Evolutionary conservation across 2,329 filamentous ascomycete genomes (phyloP), one percentile per base, ranked within the genome.

Genomic region (Phoma sp.): DNA sequence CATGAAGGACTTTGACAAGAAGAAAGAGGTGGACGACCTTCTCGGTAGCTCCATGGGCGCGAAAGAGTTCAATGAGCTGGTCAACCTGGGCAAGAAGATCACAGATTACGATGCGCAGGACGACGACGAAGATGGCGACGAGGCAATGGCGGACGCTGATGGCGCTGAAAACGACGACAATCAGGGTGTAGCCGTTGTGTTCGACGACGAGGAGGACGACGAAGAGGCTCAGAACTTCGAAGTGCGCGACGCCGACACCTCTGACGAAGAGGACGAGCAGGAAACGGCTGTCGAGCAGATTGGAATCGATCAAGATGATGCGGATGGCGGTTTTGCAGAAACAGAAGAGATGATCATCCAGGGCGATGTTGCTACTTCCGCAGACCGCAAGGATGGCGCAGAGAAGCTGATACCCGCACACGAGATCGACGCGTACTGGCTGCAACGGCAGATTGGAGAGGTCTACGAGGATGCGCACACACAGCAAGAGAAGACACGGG

Each of bases 51-150:
- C 87, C 0, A 85, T 97, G 80, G 88, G 83, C 42, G 85, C 91
- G 1, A 96, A 97, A 72, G 89, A 96, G 74, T 99, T 98, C 80
- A 98, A 98, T 72, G 93, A 98, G 78, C 79, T 99, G 62, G 88
- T 98, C 49, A 99, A 97, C 71, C 80, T 99, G 36, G 92, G 93
- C 61, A 99, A 99, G 81, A 99, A 99, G 78, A 96, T 99, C 60
- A 99, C 95, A 42, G 95, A 99, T 74, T 99, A 98, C 76, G 91
- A 98, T 76, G 91, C 91, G 32, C 92, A 98, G 73, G 93, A 98
- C 61, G 95, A 97, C 26, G 93, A 98, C 59, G 93, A 96, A 62
- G 69, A 70, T 36, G 90, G 92, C 81, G 89, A 85, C 25, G 87
- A 88, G 66, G 73, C 68, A 23, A 88, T 85, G 53, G 83, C 86